Base-by-base conservation (phyloP, 192 early-diverging fungal genomes). In the Podochytrium sp. region DNA sequence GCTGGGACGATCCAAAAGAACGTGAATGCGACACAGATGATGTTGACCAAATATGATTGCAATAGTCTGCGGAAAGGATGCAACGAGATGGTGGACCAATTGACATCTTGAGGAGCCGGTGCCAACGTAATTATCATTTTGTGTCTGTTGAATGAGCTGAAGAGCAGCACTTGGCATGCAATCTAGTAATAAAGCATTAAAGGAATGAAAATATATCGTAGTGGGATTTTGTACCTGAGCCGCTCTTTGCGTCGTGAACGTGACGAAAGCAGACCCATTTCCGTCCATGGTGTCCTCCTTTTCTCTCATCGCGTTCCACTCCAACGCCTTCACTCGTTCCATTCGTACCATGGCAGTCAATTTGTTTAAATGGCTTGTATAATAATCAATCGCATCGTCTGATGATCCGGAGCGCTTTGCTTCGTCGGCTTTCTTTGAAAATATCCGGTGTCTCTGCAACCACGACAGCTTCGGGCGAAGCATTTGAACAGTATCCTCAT, bases 1-100 rank as follows among this genome's bases (percentile, higher is more conserved):
- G 84, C 79, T 3, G 84, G 84, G 23, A 81, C 56, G 34, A 72
- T 73, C 84, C 81, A 83, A 29, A 82, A 78, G 34, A 85, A 75
- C 0, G 71, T 59, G 20, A 82, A 71, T 18, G 70, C n/a, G n/a
- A 75, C 52, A 3, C 42, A 42, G 18, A 80, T 5, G 3, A 76
- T 23, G 30, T 73, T 71, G 2, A 80, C 76, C 1, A 60, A 14
- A 49, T 60, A 73, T 2, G 39, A 12, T 39, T 77, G 78, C 23
- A 77, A 34, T 16, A 71, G 23, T 16, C 80, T 73, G 1, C 78
- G 77, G 52, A 69, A 76, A 16, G 67, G 49, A 23, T 81, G 72
- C 35, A 79, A 50, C 20, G 72, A 76, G 30, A 81, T 69, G 23
- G 65, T 66, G 37, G 65, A 42, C 85, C 83, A 85, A n/a, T 82